These are phyloP conservation scores for Boechera divaricarpa DNA, from an alignment of 345 rosid species.

Conservation along the genomic window DNA sequence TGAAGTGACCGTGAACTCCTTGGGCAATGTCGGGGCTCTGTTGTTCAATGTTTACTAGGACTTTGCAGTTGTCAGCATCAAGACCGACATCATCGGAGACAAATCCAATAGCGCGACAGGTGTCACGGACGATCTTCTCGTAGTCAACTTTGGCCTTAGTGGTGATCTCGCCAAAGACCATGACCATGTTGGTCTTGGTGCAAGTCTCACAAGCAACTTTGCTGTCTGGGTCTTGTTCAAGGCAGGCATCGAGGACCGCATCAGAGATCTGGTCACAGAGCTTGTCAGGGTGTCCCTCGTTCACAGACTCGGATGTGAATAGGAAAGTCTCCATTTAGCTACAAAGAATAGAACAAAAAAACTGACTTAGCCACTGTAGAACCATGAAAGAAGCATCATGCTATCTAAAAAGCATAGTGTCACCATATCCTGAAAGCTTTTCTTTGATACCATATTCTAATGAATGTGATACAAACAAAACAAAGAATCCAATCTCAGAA, in stretches of 20 bases:
- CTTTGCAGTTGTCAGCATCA: slow-evolving; percentile 45
- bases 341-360: not conserved
- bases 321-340: slow-evolving; percentile 47
- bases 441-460: not conserved
- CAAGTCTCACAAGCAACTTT: slow-evolving; percentile 49
- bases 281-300: slow-evolving; percentile 49
- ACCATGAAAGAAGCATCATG: slow-evolving; percentile 17
- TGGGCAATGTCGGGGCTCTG: slow-evolving; percentile 67
- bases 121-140: slow-evolving; percentile 47
- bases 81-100: slow-evolving; percentile 46
- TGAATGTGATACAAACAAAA: slow-evolving; percentile 1
- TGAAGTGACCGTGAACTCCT: slow-evolving; percentile 47
- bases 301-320: slow-evolving; percentile 46
- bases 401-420: not conserved
- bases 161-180: slow-evolving; percentile 46
- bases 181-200: slow-evolving; percentile 46
- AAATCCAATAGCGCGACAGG: slow-evolving; percentile 44
- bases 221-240: slow-evolving; percentile 46
- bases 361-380: not conserved
- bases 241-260: slow-evolving; percentile 48
- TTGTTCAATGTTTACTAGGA: slow-evolving; percentile 52
- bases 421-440: not conserved
- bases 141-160: slow-evolving; percentile 45
- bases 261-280: slow-evolving; percentile 48
- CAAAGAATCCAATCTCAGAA: not conserved